Evolutionary conservation across 805 yeast species (phyloP), one percentile per base, ranked within the genome.

Genomic region (Wickerhamomyces chambardii): DNA sequence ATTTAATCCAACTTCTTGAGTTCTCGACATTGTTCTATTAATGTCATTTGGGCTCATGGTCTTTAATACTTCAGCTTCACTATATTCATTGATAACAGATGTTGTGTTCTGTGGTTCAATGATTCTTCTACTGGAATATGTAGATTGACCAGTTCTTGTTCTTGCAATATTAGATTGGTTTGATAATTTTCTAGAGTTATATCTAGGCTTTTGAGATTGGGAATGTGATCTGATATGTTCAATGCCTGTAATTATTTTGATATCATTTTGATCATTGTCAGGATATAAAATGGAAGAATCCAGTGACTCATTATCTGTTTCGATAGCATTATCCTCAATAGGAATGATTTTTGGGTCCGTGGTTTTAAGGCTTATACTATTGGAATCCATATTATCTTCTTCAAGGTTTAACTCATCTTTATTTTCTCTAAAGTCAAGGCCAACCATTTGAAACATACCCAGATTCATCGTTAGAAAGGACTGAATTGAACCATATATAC

Each of bases 401-500:
- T 41, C 40, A 3, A 10, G 7, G 15, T 17, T 28, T 15, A 28
- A 28, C 6, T 53, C 57, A 32, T 50, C 50, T 25, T 55, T 15
- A 3, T 31, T 34, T 11, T 36, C 37, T 36, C 69, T 64, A 49
- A 86, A 83, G 53, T 87, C 96, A 52, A 74, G 61, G 29, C 77
- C 81, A 14, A 86, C 64, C 35, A 87, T 56, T 41, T 76, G 66
- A 57, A 78, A 80, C 35, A 83, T 70, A 2, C 96, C 95, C 31
- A 81, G 58, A 47, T 84, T 80, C 68, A 85, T 84, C 58, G 82
- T 75, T 47, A 70, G 56, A 31, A 84, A 64, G 28, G 77, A 66
- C 53, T 81, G 85, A 2, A 66, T 43, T 14, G 73, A 66, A 25
- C 61, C 48, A 42, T 64, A 64, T 32, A 68, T 60, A 53, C 69